phyloP scores from a whole-genome alignment of 1,139 yeast genomes.

The Saccharomycopsis hybrid region DNA sequence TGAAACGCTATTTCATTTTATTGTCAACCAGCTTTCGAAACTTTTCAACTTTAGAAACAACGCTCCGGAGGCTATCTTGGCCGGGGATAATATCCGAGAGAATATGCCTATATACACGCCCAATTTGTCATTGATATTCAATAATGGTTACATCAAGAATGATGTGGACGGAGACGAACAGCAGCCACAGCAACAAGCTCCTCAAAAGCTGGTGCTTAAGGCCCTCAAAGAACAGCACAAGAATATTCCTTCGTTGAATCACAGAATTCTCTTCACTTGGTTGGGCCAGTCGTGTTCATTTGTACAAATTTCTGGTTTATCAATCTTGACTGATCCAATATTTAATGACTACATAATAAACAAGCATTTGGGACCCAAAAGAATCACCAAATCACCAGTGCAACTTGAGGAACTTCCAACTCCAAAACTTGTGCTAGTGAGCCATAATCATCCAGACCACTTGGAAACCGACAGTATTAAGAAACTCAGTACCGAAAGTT shows the following conservation, averaged over 20 bases:
- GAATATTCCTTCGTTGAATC: slow-evolving; percentile 30
- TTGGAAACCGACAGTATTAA: slow-evolving; percentile 58
- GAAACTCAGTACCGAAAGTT: slow-evolving; percentile 48
- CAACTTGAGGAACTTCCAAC: slow-evolving; percentile 52
- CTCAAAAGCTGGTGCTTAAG: background rate
- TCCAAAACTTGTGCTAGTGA: slow-evolving; percentile 69
- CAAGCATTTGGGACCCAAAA: slow-evolving; percentile 67
- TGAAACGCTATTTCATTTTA: slow-evolving; percentile 82
- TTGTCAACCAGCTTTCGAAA: slow-evolving; percentile 64
- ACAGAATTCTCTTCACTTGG: slow-evolving; percentile 74
- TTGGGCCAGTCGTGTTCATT: slow-evolving; percentile 86
- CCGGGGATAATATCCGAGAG: slow-evolving; percentile 34
- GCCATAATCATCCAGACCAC: slow-evolving; percentile 96
- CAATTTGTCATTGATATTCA: slow-evolving; percentile 39
- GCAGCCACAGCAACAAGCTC: background rate
- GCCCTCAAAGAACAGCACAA: background rate
- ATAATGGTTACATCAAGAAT: slow-evolving; percentile 27
- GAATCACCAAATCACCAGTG: slow-evolving; percentile 72
- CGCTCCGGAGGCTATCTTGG: background rate
- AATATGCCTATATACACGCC: slow-evolving; percentile 57
- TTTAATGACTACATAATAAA: slow-evolving; percentile 63
- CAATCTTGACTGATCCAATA: slow-evolving; percentile 79
- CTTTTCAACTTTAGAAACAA: slow-evolving; percentile 32
- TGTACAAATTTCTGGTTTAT: slow-evolving; percentile 64
- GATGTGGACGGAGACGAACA: slow-evolving; percentile 26